phyloP scores from a whole-genome alignment of 2,329 filamentous ascomycete species.

The Fusarium pseudonygamai region DNA sequence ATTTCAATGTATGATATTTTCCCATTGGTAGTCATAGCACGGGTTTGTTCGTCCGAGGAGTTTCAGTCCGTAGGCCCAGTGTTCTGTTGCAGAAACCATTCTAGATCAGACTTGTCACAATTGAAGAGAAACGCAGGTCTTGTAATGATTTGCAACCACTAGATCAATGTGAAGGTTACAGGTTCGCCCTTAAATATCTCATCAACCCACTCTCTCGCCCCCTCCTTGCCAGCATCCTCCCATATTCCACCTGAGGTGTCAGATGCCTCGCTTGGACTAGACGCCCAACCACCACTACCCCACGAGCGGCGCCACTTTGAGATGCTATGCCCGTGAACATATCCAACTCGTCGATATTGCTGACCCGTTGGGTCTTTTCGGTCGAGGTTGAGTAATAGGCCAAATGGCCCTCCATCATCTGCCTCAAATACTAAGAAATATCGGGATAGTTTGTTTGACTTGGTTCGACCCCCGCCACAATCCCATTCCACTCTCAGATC shows the following conservation, averaged over 20 bases:
- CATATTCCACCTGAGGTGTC: neutral
- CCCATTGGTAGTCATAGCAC: neutral
- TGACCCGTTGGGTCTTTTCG: neutral
- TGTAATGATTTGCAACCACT: neutral
- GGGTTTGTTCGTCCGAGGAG: rapidly evolving
- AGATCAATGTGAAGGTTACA: neutral
- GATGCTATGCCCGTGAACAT: neutral
- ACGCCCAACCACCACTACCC: neutral
- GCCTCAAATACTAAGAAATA: neutral
- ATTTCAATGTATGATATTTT: neutral
- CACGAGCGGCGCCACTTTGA: neutral
- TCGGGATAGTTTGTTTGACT: neutral
- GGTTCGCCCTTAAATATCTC: neutral
- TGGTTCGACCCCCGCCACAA: rapidly evolving
- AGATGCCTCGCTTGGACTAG: neutral
- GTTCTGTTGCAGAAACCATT: rapidly evolving
- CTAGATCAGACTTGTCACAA: rapidly evolving
- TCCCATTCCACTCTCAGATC: neutral
- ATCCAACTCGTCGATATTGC: neutral
- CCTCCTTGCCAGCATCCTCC: neutral
- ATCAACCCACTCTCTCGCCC: neutral
- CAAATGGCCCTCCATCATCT: neutral
- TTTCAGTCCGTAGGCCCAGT: neutral
- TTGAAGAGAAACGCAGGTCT: too few relatives aligned
- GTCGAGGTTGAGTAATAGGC: neutral